Evolutionary conservation across 73 alveolate species (phyloP), one percentile per base, ranked within the genome.

Genomic region (Paramecium octaurelia): DNA sequence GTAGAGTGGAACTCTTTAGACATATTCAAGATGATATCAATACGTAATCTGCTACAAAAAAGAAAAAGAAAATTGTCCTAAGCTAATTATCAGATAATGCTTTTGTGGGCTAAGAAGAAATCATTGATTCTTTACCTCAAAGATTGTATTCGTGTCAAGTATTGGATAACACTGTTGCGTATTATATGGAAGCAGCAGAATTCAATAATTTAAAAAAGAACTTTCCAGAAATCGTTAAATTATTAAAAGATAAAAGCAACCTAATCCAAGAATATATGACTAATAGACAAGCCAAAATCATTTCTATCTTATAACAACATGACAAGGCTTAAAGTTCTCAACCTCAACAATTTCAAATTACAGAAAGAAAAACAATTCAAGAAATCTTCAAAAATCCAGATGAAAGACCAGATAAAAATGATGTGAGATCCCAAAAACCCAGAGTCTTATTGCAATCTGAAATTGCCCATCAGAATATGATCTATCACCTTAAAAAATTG

Each of bases 71-170:
- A 80, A 46, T 80, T 3, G 57, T 46, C 2, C 14, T 80, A n/a
- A 80, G 91, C 44, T 23, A 80, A 80, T 44, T 80, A 43, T 80
- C 91, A 21, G 91, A 80, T 23, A 80, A 80, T 48, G 31, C 70
- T 10, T 80, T 80, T 46, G 91, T 80, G 8, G 91, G 91, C 10
- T 80, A 80, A 24, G 91, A 80, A 8, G 91, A 80, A 43, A 43
- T 80, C 2, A 21, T 80, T 12, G 91, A 80, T 6, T 59, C 68
- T 38, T 38, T 80, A 5, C 46, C 46, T 23, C 12, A 40, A 43
- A 42, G 91, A 42, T 46, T 18, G 21, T 35, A 43, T 46, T 44
- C 76, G 21, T 80, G 91, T 48, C 9, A 44, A 48, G 91, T 46
- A 12, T 21, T 64, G 4, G 91, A 80, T 80, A 80, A 31, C 34